Conservation (phyloP, 305 asterid species). For the Ilex paraguariensis region DNA sequence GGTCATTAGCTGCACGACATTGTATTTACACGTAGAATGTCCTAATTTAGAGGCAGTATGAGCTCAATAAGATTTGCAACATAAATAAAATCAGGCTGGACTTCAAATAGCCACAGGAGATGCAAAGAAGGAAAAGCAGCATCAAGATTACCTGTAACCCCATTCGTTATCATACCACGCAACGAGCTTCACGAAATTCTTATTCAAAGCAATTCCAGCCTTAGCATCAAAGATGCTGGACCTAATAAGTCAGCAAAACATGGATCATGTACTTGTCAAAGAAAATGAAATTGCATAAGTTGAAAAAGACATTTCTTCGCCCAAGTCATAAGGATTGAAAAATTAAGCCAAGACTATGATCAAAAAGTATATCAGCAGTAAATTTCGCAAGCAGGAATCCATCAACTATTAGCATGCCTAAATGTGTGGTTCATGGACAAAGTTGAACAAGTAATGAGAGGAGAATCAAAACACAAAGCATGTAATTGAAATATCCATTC, state of each 20-base stretch:
- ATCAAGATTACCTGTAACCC: constrained; percentile 59
- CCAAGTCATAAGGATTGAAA: too few species aligned
- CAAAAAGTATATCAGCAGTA: background rate
- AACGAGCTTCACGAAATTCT: constrained; percentile 56
- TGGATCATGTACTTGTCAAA: background rate
- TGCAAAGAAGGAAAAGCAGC: background rate
- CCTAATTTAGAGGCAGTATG: background rate
- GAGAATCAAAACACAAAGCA: background rate
- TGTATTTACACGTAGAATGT: background rate
- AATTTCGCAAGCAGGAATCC: background rate
- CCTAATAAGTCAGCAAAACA: constrained; percentile 24
- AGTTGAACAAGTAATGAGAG: background rate
- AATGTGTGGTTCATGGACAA: background rate
- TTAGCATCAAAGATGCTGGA: constrained; percentile 78
- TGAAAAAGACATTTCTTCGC: too few species aligned
- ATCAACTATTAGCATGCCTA: background rate
- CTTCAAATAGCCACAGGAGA: background rate
- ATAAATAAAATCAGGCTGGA: background rate
- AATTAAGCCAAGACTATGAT: background rate
- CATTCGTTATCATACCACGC: constrained; percentile 80
- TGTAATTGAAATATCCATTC: background rate
- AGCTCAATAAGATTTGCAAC: background rate
- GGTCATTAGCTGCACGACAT: background rate
- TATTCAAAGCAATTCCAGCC: constrained; percentile 76
- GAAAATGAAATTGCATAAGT: too few species aligned